Evolutionary conservation across 805 yeast species (phyloP).

Genomic region (Tetrapisispora nanseiensis): DNA sequence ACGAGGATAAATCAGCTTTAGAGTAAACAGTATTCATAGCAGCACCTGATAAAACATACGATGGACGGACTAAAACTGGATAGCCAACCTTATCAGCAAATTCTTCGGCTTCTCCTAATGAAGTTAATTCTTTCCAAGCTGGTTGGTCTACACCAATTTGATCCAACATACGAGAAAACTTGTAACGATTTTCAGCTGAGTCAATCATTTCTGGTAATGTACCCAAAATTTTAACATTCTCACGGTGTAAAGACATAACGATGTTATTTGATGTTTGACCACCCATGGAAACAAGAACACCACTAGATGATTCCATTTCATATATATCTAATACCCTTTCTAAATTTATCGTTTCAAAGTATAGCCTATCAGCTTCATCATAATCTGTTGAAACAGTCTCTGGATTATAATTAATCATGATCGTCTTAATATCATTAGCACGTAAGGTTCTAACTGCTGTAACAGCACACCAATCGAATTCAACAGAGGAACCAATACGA

Average conservation of each 20-base stretch:
- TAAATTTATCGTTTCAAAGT: conserved; percentile 88
- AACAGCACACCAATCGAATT: conserved; percentile 99
- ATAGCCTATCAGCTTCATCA: conserved; percentile 94
- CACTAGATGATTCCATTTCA: conserved; percentile 79
- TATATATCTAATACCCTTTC: conserved; percentile 93
- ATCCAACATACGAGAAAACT: conserved; percentile 95
- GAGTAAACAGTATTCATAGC: conserved; percentile 97
- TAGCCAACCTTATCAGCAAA: conserved; percentile 86
- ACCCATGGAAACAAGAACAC: conserved; percentile 96
- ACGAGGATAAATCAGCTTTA: conserved; percentile 75
- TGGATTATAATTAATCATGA: conserved; percentile 96
- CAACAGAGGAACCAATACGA: conserved; percentile 97
- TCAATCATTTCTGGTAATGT: conserved; percentile 98
- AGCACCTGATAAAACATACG: conserved; percentile 95
- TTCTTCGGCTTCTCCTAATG: conserved; percentile 81
- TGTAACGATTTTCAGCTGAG: conserved; percentile 95
- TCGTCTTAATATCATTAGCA: conserved; percentile 75
- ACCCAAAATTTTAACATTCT: conserved; percentile 90
- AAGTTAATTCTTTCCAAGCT: conserved; percentile 96
- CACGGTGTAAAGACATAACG: conserved; percentile 85
- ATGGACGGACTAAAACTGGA: conserved; percentile 95
- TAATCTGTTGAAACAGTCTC: conserved; percentile 98
- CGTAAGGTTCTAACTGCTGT: conserved; percentile 91
- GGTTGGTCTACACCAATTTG: conserved; percentile 97
- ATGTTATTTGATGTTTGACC: conserved; percentile 97